Evolutionary conservation across 1,139 yeast genomes (phyloP).

Genomic region (Nakaseomyces bracarensis): DNA sequence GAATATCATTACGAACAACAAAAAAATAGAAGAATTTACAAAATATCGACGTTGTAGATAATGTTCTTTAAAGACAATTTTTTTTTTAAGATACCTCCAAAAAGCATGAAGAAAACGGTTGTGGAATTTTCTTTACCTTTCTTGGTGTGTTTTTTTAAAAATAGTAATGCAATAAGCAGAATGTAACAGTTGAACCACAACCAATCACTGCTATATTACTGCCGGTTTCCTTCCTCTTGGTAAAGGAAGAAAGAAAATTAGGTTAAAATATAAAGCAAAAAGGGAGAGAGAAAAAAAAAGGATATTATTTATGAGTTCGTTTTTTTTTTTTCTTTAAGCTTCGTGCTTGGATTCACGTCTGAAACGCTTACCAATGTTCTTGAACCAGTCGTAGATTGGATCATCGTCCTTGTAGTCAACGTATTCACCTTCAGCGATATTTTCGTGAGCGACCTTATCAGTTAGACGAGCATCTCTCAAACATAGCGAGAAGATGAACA

Average conservation of each 20-base stretch:
- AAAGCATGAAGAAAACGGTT: too few relatives aligned
- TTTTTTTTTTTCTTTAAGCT: not conserved
- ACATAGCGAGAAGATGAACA: constrained; percentile 40
- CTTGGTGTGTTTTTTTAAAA: too few relatives aligned
- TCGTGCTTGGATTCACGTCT: constrained; percentile 3
- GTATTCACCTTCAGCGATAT: constrained; percentile 36
- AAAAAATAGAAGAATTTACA: too few relatives aligned
- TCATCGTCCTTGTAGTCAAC: constrained; percentile 36
- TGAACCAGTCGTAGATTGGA: constrained; percentile 29
- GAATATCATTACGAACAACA: not conserved
- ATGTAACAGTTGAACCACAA: too few relatives aligned
- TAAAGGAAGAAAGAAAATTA: not conserved
- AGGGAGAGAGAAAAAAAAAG: not conserved
- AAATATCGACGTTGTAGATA: not conserved
- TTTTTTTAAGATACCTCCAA: too few relatives aligned
- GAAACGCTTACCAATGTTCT: constrained; percentile 1
- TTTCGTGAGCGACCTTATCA: constrained; percentile 25
- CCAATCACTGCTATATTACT: too few relatives aligned
- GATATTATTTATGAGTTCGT: not conserved
- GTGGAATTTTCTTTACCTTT: too few relatives aligned
- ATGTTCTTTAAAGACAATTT: not conserved
- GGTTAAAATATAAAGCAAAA: not conserved
- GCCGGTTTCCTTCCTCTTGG: too few relatives aligned
- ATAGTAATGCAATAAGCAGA: too few relatives aligned
- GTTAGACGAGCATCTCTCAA: constrained; percentile 45